phyloP scores from a whole-genome alignment of 139 green algal genomes.

The Micromonas commoda region DNA sequence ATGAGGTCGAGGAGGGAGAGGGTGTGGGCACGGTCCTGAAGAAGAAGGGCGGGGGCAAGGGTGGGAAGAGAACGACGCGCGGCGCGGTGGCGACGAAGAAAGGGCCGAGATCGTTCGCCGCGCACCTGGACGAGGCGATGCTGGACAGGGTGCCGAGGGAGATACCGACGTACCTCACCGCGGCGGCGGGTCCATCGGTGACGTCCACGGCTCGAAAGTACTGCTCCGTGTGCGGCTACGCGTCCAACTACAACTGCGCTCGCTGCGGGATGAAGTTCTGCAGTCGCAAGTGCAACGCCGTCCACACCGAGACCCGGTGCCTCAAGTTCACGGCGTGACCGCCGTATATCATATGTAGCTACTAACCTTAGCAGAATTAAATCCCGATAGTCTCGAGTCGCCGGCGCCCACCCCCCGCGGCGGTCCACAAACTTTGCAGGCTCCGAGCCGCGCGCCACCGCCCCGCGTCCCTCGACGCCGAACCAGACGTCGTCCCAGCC shows the following conservation, averaged over 20 bases:
- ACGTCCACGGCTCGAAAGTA: constrained; percentile 51
- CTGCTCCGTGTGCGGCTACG: constrained; percentile 60
- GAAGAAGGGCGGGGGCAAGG: constrained; percentile 46
- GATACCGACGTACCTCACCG: constrained; percentile 58
- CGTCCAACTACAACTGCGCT: constrained; percentile 63
- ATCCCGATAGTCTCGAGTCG: too few species aligned
- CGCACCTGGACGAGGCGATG: constrained; percentile 54
- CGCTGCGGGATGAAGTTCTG: constrained; percentile 71
- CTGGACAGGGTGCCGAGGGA: constrained; percentile 44
- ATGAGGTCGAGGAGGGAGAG: background rate
- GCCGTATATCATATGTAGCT: too few species aligned
- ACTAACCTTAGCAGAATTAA: too few species aligned
- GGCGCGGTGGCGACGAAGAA: constrained; percentile 9
- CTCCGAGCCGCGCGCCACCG: too few species aligned
- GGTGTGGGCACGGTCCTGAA: background rate
- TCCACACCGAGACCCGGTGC: constrained; percentile 74
- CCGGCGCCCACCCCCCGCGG: too few species aligned
- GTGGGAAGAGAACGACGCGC: constrained; percentile 36
- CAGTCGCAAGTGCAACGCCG: constrained; percentile 53
- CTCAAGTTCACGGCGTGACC: constrained; percentile 63
- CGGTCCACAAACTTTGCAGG: too few species aligned
- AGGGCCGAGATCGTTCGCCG: constrained; percentile 51
- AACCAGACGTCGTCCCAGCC: too few species aligned
- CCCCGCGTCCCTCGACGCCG: too few species aligned
- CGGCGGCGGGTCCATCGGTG: constrained; percentile 44